phyloP scores from a whole-genome alignment of 768 basidiomycete species.

The Crucibulum laeve region DNA sequence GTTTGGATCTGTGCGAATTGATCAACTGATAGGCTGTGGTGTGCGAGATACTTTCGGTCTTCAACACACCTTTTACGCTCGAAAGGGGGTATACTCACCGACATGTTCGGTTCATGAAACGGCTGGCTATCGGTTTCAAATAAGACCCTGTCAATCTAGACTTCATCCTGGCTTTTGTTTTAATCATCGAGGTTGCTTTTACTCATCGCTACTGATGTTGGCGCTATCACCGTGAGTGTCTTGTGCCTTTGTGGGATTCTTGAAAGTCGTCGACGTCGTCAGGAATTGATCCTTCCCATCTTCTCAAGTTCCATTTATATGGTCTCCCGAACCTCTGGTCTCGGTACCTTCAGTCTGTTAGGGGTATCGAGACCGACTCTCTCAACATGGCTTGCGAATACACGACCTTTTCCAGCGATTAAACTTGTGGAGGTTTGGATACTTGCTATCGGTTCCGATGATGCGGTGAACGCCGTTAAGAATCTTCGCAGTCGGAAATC shows the following conservation, averaged over 20 bases:
- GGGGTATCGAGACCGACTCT: slow-evolving; percentile 3
- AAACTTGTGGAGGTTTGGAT: neutral
- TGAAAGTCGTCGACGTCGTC: slow-evolving; percentile 13
- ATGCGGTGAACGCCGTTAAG: neutral
- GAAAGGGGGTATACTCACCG: no score
- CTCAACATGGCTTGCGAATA: slow-evolving; percentile 1
- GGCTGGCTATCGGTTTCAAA: no score
- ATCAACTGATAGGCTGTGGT: slow-evolving; percentile 1
- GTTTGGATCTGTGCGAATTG: slow-evolving; percentile 5
- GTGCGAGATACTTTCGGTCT: no score
- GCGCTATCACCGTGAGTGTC: slow-evolving; percentile 21
- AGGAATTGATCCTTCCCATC: slow-evolving; percentile 15
- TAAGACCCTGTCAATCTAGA: no score
- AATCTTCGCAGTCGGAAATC: neutral
- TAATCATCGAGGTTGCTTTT: neutral
- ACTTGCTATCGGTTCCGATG: neutral
- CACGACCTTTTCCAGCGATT: neutral
- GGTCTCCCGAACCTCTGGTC: slow-evolving; percentile 17
- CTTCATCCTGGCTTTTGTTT: no score
- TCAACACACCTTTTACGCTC: no score
- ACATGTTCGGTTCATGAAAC: no score
- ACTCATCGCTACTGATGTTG: slow-evolving; percentile 9
- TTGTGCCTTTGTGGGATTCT: slow-evolving; percentile 14
- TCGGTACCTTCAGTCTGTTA: slow-evolving; percentile 15
- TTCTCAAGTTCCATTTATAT: slow-evolving; percentile 18